phyloP scores from a whole-genome alignment of 2,329 filamentous ascomycete species.

The Aspergillus tamarii region DNA sequence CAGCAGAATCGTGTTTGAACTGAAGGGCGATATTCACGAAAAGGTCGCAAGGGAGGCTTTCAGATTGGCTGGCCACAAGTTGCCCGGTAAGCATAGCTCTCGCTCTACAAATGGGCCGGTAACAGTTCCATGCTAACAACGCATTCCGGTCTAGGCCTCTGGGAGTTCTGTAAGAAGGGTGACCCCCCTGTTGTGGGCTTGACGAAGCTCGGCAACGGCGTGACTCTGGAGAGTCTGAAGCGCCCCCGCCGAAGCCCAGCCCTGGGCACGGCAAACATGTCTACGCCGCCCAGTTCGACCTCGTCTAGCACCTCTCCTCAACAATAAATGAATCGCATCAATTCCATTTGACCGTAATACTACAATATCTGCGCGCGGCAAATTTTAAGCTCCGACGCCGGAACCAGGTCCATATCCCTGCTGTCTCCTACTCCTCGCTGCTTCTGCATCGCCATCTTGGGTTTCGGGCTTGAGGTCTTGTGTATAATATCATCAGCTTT shows the following conservation, averaged over 20 bases:
- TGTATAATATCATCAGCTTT: conserved; percentile 48
- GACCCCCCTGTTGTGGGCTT: conserved; percentile 89
- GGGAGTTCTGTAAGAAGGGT: conserved; percentile 92
- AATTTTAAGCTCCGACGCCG: conserved; percentile 55
- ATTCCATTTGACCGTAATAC: conserved; percentile 12
- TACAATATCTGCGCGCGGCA: conserved; percentile 16
- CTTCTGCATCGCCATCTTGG: conserved; percentile 38
- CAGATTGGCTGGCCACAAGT: conserved; percentile 88
- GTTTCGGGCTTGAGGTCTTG: conserved; percentile 39
- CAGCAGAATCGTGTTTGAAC: conserved; percentile 88
- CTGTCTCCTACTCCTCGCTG: conserved; percentile 49
- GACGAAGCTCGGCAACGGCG: conserved; percentile 79
- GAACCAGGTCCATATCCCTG: conserved; percentile 60
- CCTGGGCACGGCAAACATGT: conserved; percentile 34
- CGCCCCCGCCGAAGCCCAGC: conserved; percentile 72
- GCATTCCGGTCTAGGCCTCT: conserved; percentile 50
- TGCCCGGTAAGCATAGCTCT: conserved; percentile 69
- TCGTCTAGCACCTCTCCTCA: conserved; percentile 41
- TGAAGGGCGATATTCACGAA: conserved; percentile 91
- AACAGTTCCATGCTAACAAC: conserved; percentile 23
- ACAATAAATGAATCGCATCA: conserved; percentile 32
- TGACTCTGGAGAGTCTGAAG: conserved; percentile 83
- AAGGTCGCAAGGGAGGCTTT: conserved; percentile 93
- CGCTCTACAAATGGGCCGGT: conserved; percentile 8
- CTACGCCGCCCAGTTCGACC: conserved; percentile 35